A percentile compares a stretch with the other conserved stretches of the same genome.
Conservation (phyloP, 129 eudicot genomes). For the Erigeron canadensis region DNA sequence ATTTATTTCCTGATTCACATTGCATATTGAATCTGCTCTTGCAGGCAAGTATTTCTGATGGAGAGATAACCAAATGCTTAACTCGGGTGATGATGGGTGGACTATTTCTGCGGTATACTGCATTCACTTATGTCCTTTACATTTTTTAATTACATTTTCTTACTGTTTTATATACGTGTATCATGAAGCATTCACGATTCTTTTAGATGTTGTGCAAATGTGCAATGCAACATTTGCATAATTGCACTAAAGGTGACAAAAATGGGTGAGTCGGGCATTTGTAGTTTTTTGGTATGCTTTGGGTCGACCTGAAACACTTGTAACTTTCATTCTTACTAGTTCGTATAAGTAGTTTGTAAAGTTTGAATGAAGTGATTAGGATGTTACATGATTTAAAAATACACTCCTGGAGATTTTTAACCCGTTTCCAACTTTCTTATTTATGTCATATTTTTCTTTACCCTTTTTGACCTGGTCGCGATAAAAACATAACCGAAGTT, state of each 20-base stretch:
- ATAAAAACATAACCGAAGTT: too few relatives aligned
- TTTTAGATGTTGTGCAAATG: conserved; percentile 15
- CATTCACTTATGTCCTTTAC: conserved; percentile 16
- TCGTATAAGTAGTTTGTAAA: too few relatives aligned
- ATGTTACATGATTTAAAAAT: too few relatives aligned
- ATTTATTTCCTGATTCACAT: conserved; percentile 8
- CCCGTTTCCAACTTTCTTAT: too few relatives aligned
- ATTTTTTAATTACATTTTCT: neutral
- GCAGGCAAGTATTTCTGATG: conserved; percentile 92
- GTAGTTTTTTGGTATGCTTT: neutral
- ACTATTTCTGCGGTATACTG: conserved; percentile 68
- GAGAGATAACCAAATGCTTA: conserved; percentile 71
- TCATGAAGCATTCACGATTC: conserved; percentile 17
- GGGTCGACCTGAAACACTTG: neutral
- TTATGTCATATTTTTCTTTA: too few relatives aligned
- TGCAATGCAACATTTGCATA: conserved; percentile 16
- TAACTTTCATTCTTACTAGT: too few relatives aligned
- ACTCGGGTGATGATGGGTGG: conserved; percentile 80
- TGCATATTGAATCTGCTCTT: conserved; percentile 22
- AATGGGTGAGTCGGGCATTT: neutral
- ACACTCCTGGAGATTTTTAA: too few relatives aligned
- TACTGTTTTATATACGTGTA: too few relatives aligned
- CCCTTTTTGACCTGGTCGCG: too few relatives aligned
- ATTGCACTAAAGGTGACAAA: neutral
- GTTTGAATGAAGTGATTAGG: too few relatives aligned